A percentile compares a stretch with the other conserved stretches of the same genome.
These are phyloP conservation scores for Kockiozyma suomiensis DNA, from an alignment of 805 yeast genomes.

Conservation along the genomic window DNA sequence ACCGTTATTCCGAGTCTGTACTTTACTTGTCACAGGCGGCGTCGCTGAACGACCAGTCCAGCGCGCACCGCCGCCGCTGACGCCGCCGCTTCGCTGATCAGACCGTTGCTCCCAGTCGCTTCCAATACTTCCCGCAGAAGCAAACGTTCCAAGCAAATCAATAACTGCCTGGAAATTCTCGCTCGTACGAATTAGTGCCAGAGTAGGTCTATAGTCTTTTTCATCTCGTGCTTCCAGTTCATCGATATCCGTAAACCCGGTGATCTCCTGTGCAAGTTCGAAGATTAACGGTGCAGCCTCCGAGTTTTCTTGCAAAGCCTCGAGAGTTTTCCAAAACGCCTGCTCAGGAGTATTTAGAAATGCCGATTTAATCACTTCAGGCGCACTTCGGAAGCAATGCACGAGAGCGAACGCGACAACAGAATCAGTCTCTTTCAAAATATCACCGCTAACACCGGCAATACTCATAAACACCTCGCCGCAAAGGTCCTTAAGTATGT, in stretches of 20 bases:
- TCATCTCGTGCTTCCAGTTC: slow-evolving; percentile 9
- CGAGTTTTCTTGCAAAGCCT: slow-evolving; percentile 24
- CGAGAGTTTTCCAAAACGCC: slow-evolving; percentile 33
- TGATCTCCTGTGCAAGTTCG: slow-evolving; percentile 24
- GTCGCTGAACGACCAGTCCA: slow-evolving; percentile 22
- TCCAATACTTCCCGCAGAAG: slow-evolving; percentile 35
- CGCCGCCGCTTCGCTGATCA: slow-evolving; percentile 17
- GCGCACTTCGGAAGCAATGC: slow-evolving; percentile 18
- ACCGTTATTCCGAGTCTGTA: not conserved
- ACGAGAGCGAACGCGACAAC: slow-evolving; percentile 21
- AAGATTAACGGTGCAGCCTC: slow-evolving; percentile 29
- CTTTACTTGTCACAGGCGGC: slow-evolving; percentile 11
- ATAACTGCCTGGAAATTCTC: slow-evolving; percentile 35
- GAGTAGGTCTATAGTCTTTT: not conserved
- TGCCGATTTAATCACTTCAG: slow-evolving; percentile 5
- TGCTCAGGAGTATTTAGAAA: slow-evolving; percentile 27
- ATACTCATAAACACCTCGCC: slow-evolving; percentile 20
- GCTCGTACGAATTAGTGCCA: slow-evolving; percentile 14
- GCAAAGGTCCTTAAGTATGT: not conserved
- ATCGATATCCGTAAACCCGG: slow-evolving; percentile 17
- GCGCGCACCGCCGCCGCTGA: not conserved
- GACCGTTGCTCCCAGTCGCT: slow-evolving; percentile 32
- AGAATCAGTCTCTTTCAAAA: slow-evolving; percentile 13
- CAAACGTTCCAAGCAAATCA: slow-evolving; percentile 36
- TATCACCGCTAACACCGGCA: slow-evolving; percentile 11